Evolutionary conservation across 768 basidiomycete genomes (phyloP), one percentile per base, ranked within the genome.

Genomic region (Suillus spraguei): DNA sequence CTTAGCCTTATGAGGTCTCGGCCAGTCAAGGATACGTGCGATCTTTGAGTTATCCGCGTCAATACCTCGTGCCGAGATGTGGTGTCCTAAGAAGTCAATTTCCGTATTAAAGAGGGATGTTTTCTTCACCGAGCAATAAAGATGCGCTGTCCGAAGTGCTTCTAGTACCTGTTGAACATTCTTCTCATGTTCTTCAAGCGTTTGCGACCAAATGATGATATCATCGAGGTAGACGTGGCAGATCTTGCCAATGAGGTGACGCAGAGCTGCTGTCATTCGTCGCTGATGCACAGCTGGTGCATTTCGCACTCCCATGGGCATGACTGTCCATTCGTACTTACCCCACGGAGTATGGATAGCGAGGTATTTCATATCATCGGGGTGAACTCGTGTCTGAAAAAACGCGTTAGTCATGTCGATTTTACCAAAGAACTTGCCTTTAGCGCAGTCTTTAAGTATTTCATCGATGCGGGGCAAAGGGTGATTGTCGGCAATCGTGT

Each of bases 101-200:
- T 38, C 38, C 0, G 38, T 38, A 46, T 76, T 70, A 8, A 64
- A 64, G 0, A 78, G 61, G 1, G 66, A 50, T 0, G 59, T 64
- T 60, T 79, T 80, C 46, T 70, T 70, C 1, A 54, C 28, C 1
- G 72, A 72, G 38, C 69, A 67, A 60, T 70, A 78, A 0, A 80
- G 70, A 1, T 53, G 20, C 5, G 60, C 64, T 2, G 5, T 22
- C 1, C 39, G 58, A 0, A 75, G 54, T 0, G 71, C 67, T 0
- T 59, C 13, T 0, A 75, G 52, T 6, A 75, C 56, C 5, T 64
- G 54, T 0, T 33, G 5, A 4, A 72, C 65, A n/a, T 73, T 66
- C 0, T 22, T 1, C 0, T 61, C 53, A 35, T 77, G 75, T 16
- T 73, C 71, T 1, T 75, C 67, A 0, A 67, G 6, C 0, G 69